Percentiles rank a stretch among this genome's conserved stretches.
Evolutionary conservation across 2,329 filamentous ascomycete genomes (phyloP).

Genomic region (Triangularia setosa): DNA sequence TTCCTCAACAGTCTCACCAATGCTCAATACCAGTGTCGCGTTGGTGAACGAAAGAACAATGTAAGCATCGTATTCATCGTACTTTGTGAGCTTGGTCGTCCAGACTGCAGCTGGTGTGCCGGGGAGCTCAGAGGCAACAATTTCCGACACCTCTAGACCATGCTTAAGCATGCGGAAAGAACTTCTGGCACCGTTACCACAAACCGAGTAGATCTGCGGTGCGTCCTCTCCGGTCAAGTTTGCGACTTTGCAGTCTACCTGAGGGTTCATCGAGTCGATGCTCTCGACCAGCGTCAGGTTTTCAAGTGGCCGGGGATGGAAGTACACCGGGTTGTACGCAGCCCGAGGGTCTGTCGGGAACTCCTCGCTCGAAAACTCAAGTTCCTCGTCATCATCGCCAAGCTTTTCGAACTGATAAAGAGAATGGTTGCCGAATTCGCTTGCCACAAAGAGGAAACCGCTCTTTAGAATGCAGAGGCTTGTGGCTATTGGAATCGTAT

Average conservation of each 20-base stretch:
- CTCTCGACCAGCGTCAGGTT: slow-evolving; percentile 83
- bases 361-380: slow-evolving; percentile 78
- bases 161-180: slow-evolving; percentile 90
- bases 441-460: slow-evolving; percentile 88
- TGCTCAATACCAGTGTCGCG: slow-evolving; percentile 85
- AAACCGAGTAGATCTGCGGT: slow-evolving; percentile 92
- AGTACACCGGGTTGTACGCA: slow-evolving; percentile 75
- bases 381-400: slow-evolving; percentile 89
- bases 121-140: slow-evolving; percentile 89
- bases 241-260: slow-evolving; percentile 86
- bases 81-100: slow-evolving; percentile 82
- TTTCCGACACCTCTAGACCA: slow-evolving; percentile 87
- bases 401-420: slow-evolving; percentile 98
- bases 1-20: slow-evolving; percentile 95
- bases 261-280: slow-evolving; percentile 83
- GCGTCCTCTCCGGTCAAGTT: slow-evolving; percentile 91
- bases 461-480: slow-evolving; percentile 92
- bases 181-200: slow-evolving; percentile 82
- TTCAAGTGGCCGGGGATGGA: slow-evolving; percentile 72
- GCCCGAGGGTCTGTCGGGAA: slow-evolving; percentile 73
- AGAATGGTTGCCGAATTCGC: slow-evolving; percentile 87
- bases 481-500: slow-evolving; percentile 85
- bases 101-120: slow-evolving; percentile 88
- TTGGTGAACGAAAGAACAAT: slow-evolving; percentile 93
- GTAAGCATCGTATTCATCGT: slow-evolving; percentile 86